Conservation (phyloP, 768 basidiomycete genomes). For the Mycena leptocephala region DNA sequence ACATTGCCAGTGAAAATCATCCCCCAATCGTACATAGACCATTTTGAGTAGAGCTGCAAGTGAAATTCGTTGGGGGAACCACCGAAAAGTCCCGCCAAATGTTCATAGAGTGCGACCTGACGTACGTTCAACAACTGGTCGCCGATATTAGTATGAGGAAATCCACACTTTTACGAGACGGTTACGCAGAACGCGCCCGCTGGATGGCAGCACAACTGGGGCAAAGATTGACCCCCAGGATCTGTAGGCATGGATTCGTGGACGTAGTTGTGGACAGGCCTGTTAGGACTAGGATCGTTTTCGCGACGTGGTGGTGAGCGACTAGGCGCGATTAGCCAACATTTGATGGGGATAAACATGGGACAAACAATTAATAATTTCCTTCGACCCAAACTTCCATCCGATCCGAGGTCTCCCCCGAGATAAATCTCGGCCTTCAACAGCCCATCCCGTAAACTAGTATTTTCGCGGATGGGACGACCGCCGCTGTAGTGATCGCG, state of each 20-base stretch:
- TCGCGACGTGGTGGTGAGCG: no score
- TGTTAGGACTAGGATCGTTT: no score
- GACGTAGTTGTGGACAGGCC: no score
- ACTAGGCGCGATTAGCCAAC: no score
- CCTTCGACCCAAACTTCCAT: no score
- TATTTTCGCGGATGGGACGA: no score
- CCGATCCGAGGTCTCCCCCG: no score
- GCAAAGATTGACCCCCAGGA: conserved; percentile 37
- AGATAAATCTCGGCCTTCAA: no score
- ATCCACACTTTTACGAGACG: conserved; percentile 68
- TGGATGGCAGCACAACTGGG: conserved; percentile 54
- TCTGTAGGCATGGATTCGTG: conserved; percentile 4
- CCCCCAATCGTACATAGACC: conserved; percentile 88
- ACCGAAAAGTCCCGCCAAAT: conserved; percentile 75
- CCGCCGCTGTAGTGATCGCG: no score
- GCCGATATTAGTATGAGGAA: not conserved
- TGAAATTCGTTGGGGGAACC: conserved; percentile 83
- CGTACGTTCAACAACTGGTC: not conserved
- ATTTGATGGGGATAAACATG: no score
- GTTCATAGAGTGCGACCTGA: conserved; percentile 94
- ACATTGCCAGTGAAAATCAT: conserved; percentile 93
- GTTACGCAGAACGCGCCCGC: conserved; percentile 59
- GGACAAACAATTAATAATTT: no score
- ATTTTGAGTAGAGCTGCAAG: conserved; percentile 77
- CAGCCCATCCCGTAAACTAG: no score